Evolutionary conservation across 371 early-diverging fungal genomes (phyloP), one percentile per base, ranked within the genome.

Genomic region (Rhizopus arrhizus): DNA sequence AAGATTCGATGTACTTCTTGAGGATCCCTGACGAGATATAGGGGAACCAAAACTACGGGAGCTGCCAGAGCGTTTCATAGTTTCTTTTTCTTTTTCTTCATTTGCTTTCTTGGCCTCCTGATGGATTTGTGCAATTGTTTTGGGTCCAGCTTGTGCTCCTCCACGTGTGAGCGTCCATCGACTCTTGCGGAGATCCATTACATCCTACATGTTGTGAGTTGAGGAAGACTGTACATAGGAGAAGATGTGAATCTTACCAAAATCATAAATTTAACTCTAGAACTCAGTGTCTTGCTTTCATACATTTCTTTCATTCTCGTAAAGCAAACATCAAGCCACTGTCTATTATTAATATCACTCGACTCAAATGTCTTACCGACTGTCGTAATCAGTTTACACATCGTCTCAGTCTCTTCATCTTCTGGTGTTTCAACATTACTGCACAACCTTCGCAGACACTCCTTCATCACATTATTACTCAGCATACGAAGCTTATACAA

Each of bases 251-350:
- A 22, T 22, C 58, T 62, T 70, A 70, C 78, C 82, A 84, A 70
- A 36, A 98, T 76, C 95, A 93, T 94, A 69, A 96, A 96, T 50
- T 93, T 87, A 68, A 95, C 92, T 78, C 97, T 90, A 41, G 91
- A 89, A 50, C 87, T 75, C 41, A 96, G 70, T 57, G 75, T 66
- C 70, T 85, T 83, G 36, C 75, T 81, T 22, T 86, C 68, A 45
- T 64, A 64, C 78, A 81, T 75, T 28, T 87, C 85, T 38, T 78
- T 61, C 83, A 97, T 89, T 34, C 91, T 83, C 38, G 64, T 68
- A 70, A 96, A 93, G 81, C 92, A 95, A 16, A 74, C 67, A 68
- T 95, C 91, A 80, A 95, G 83, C 67, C 85, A 80, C 58, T 80
- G 68, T 66, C 72, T 75, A 53, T 62, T 71, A 15, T 58, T 62